These are phyloP conservation scores for Dryadomyces quercivorus DNA, from an alignment of 2,329 filamentous ascomycete species.

Conservation along the genomic window DNA sequence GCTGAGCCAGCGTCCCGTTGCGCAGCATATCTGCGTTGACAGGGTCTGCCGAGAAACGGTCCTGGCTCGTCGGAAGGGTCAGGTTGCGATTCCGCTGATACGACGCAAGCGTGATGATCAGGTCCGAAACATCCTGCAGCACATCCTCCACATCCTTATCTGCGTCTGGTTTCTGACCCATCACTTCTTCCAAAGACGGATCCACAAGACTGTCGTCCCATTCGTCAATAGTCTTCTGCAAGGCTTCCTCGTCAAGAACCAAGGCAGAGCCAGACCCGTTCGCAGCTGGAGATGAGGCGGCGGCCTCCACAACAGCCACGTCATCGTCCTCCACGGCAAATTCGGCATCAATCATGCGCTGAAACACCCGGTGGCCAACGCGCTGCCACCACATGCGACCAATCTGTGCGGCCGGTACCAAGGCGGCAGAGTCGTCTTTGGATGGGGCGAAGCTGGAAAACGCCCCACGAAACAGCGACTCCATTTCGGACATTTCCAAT, in stretches of 20 bases:
- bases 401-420: slow-evolving; percentile 55
- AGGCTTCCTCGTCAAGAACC: slow-evolving; percentile 34
- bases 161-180: slow-evolving; percentile 37
- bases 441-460: slow-evolving; percentile 73
- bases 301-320: slow-evolving; percentile 16
- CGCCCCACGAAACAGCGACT: slow-evolving; percentile 61
- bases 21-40: slow-evolving; percentile 56
- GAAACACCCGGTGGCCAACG: slow-evolving; percentile 51
- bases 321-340: slow-evolving; percentile 24
- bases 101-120: slow-evolving; percentile 65
- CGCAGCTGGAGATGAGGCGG: slow-evolving; percentile 16
- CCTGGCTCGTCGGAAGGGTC: slow-evolving; percentile 51
- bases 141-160: slow-evolving; percentile 57
- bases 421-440: slow-evolving; percentile 59
- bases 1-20: slow-evolving; percentile 52
- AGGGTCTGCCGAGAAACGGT: slow-evolving; percentile 47
- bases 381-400: slow-evolving; percentile 69
- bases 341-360: slow-evolving; percentile 47
- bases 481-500: slow-evolving; percentile 53
- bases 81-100: slow-evolving; percentile 70
- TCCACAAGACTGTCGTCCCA: slow-evolving; percentile 48
- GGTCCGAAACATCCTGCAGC: slow-evolving; percentile 59
- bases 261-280: slow-evolving; percentile 15
- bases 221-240: slow-evolving; percentile 42
- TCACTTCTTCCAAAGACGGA: slow-evolving; percentile 40